Base-by-base conservation (phyloP, 306 rosid genomes). In the Begonia fuchsioides region DNA sequence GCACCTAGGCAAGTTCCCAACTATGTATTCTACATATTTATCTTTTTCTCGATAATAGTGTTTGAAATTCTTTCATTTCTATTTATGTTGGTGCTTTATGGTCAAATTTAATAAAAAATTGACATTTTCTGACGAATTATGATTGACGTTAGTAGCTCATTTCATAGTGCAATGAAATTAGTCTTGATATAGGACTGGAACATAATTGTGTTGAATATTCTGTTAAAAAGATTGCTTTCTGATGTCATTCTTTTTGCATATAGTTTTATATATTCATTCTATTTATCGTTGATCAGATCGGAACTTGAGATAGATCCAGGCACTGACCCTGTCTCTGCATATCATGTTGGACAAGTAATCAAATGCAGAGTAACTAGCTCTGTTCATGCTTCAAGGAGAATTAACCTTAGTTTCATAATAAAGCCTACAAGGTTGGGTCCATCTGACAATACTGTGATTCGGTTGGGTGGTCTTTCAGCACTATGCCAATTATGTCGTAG, bases 281-380 rank as follows among this genome's bases (percentile, higher is more conserved):
- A 14, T 51, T 53, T 16, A 57, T 70, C 45, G 51, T 71, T 47
- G 55, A 56, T 56, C 86, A 88, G 96, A 67, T 76, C 86, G 65
- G 95, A 90, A 73, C 94, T 90, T 15, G 94, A 83, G 58, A 52
- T 90, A 62, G 94, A 81, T 67, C 76, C 93, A 38, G 95, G 93
- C 59, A 68, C 65, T 52, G 80, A 75, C 70, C 90, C 97, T 32
- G 64, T 68, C 73, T 62, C 66, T 14, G 66, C 75, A 51, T 88
- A 78, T 65, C 87, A 76, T 70, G 84, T 79, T 54, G 97, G 90
- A 12, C 93, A 88, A 81, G 97, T 78, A 40, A 76, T 88, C 70
- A 88, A 88, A 75, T 88, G 95, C 63, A 71, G 97, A 45, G 72
- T 84, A 59, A 49, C 57, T 17, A 77, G 77, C 50, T 72, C 82